Conservation (phyloP, 2,329 filamentous ascomycete species). For the Clonostachys rosea region DNA sequence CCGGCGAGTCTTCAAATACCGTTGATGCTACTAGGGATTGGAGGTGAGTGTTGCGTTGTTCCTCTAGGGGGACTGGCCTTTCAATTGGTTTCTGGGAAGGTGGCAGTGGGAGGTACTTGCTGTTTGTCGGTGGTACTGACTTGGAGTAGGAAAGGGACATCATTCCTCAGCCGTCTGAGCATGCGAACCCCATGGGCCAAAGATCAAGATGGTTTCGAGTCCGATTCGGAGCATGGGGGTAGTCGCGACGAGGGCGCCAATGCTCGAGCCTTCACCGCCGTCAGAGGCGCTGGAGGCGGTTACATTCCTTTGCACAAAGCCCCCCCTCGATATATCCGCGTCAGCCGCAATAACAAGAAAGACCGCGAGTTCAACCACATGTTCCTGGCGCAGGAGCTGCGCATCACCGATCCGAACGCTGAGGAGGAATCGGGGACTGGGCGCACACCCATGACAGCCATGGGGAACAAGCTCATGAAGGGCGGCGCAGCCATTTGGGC, state of each 20-base stretch:
- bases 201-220: conserved; percentile 51
- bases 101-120: too few relatives aligned
- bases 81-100: too few relatives aligned
- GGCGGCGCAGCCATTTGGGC: conserved; percentile 78
- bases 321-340: conserved; percentile 86
- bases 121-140: too few relatives aligned
- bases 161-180: conserved; percentile 78
- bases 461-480: conserved; percentile 32
- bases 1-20: conserved; percentile 33
- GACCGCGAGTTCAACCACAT: conserved; percentile 76
- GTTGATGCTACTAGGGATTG: conserved; percentile 53
- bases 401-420: conserved; percentile 37
- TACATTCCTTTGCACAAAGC: conserved; percentile 86
- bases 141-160: conserved; percentile 69
- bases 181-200: conserved; percentile 75
- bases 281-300: conserved; percentile 61
- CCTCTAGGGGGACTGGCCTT: too few relatives aligned
- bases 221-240: conserved; percentile 67
- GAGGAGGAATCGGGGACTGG: conserved; percentile 12
- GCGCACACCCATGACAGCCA: conserved; percentile 23
- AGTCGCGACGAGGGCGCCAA: conserved; percentile 74
- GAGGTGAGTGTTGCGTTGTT: conserved; percentile 40
- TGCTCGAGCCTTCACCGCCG: conserved; percentile 75
- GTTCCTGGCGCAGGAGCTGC: conserved; percentile 90
- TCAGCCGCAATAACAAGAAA: conserved; percentile 77